A percentile compares a stretch with the other conserved stretches of the same genome.
These are phyloP conservation scores for Ephemerocybe angulata DNA, from an alignment of 768 basidiomycete species.

Conservation along the genomic window DNA sequence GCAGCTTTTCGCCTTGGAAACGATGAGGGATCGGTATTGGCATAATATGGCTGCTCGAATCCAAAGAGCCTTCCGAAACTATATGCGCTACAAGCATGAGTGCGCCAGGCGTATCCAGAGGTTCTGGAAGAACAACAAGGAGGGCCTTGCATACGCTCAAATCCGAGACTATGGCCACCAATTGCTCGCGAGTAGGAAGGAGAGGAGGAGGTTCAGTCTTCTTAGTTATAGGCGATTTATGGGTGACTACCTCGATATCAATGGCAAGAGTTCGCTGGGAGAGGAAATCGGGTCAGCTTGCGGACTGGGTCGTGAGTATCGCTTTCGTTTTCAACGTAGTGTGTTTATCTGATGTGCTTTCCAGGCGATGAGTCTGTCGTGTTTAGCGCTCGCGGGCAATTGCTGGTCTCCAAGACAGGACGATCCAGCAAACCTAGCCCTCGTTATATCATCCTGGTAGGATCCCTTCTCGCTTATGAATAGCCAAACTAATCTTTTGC, in stretches of 20 bases:
- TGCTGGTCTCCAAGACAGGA: conserved; percentile 79
- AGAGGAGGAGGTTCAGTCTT: conserved; percentile 88
- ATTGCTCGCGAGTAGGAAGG: conserved; percentile 86
- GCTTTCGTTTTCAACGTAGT: neutral
- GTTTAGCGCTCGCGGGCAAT: conserved; percentile 79
- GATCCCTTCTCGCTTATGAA: conserved; percentile 24
- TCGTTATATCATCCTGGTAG: conserved; percentile 83
- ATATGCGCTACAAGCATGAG: conserved; percentile 92
- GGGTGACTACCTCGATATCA: conserved; percentile 94
- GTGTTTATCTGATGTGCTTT: neutral
- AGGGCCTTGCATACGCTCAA: conserved; percentile 83
- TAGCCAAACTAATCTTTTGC: conserved; percentile 4
- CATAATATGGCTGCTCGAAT: conserved; percentile 99
- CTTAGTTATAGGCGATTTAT: conserved; percentile 91
- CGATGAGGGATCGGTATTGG: conserved; percentile 99
- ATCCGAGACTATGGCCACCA: conserved; percentile 94
- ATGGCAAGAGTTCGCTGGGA: conserved; percentile 75
- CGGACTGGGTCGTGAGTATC: conserved; percentile 62
- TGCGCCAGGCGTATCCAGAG: conserved; percentile 93
- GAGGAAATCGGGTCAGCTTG: conserved; percentile 70
- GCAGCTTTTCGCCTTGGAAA: conserved; percentile 95
- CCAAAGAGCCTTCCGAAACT: conserved; percentile 94
- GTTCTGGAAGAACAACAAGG: conserved; percentile 99
- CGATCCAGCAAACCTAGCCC: conserved; percentile 92
- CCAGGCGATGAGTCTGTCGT: conserved; percentile 65